Percentiles rank a stretch among this genome's conserved stretches.
Conservation (phyloP, 106 monocot species). For the Platanthera guangdongensis region DNA sequence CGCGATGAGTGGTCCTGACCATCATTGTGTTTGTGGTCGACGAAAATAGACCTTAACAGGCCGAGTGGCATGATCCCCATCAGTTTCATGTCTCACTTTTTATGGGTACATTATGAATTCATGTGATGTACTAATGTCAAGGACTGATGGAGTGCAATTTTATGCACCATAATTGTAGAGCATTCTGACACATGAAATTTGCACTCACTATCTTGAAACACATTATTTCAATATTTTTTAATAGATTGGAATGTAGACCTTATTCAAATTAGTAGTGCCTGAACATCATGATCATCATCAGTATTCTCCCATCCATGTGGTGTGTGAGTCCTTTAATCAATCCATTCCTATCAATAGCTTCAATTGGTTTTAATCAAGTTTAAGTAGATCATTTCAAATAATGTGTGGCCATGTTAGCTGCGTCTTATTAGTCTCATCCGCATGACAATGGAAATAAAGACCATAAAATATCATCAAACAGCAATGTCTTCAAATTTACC, state of each 20-base stretch:
- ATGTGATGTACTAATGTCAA: no score
- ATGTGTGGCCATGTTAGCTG: background rate
- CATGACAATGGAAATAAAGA: background rate
- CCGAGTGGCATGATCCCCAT: no score
- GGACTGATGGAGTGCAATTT: no score
- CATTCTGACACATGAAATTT: background rate
- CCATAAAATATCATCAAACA: background rate
- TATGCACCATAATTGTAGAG: background rate
- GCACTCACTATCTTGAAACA: no score
- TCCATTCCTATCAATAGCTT: background rate
- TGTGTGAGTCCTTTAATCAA: background rate
- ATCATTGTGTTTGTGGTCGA: no score
- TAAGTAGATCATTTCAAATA: background rate
- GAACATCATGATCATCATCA: background rate
- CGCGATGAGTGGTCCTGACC: no score
- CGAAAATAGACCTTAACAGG: no score
- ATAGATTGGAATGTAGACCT: background rate
- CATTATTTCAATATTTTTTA: no score
- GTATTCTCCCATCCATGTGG: background rate
- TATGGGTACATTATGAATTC: no score
- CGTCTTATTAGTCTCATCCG: background rate
- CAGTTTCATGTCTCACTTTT: no score
- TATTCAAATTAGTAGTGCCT: background rate
- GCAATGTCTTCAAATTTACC: slow-evolving; percentile 24
- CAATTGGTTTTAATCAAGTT: background rate